A percentile compares a stretch with the other conserved stretches of the same genome.
Evolutionary conservation across 352 stramenopile genomes (phyloP).

Genomic region (Phytophthora syringae): DNA sequence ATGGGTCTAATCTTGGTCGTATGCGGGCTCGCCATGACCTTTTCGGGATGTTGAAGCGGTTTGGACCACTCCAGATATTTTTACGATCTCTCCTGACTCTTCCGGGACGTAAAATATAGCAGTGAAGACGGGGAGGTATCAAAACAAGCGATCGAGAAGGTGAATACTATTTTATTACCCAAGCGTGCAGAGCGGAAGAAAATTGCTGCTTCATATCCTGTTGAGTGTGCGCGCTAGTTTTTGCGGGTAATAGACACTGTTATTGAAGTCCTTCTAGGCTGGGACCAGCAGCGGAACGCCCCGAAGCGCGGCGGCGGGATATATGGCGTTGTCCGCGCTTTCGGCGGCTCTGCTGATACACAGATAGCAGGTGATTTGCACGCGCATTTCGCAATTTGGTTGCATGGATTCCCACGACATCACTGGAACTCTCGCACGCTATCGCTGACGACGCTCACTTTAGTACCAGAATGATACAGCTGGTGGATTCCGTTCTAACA

Average conservation of each 20-base stretch:
- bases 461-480: not conserved
- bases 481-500: not conserved
- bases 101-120: conserved; percentile 21
- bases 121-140: conserved; percentile 4
- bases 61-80: conserved; percentile 30
- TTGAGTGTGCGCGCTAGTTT: conserved; percentile 35
- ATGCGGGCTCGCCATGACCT: conserved; percentile 25
- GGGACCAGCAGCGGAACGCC: not conserved
- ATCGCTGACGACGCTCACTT: not conserved
- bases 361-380: conserved; percentile 31
- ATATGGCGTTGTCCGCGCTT: conserved; percentile 32
- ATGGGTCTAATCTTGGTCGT: conserved; percentile 23
- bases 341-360: conserved; percentile 25
- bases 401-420: conserved; percentile 32
- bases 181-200: conserved; percentile 13
- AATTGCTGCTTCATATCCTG: conserved; percentile 20
- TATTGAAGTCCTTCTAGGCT: conserved; percentile 26
- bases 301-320: conserved; percentile 17
- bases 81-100: conserved; percentile 38
- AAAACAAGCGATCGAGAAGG: not conserved
- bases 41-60: conserved; percentile 28
- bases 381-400: conserved; percentile 28
- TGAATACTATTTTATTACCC: conserved; percentile 17
- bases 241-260: conserved; percentile 22
- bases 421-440: not conserved